Conservation (phyloP, 371 early-diverging fungal genomes). For the Gilbertella persicaria region DNA sequence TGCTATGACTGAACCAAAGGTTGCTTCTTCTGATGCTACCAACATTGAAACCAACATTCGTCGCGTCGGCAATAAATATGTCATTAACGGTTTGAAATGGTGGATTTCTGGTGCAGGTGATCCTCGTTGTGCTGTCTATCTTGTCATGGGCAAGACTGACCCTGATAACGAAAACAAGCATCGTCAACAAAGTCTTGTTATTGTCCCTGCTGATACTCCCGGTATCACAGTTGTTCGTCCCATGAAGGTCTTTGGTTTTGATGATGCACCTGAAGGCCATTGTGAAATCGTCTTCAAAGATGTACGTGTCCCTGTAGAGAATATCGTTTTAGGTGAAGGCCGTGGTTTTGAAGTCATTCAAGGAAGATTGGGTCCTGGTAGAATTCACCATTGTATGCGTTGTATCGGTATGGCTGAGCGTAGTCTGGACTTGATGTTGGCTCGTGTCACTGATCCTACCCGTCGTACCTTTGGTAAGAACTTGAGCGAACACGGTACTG, state of each 20-base stretch:
- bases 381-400: conserved; percentile 88
- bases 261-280: conserved; percentile 96
- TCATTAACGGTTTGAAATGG: conserved; percentile 95
- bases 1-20: conserved; percentile 95
- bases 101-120: conserved; percentile 96
- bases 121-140: conserved; percentile 86
- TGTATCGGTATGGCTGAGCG: conserved; percentile 94
- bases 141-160: conserved; percentile 85
- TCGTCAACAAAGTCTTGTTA: conserved; percentile 86
- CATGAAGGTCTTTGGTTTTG: conserved; percentile 90
- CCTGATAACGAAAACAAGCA: conserved; percentile 71
- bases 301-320: conserved; percentile 66
- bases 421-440: conserved; percentile 81
- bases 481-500: conserved; percentile 80
- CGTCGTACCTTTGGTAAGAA: conserved; percentile 87
- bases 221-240: conserved; percentile 88
- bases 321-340: conserved; percentile 92
- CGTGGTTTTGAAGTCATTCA: conserved; percentile 97
- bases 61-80: conserved; percentile 69
- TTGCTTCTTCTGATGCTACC: conserved; percentile 96
- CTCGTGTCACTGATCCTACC: conserved; percentile 80
- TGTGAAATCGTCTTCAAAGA: conserved; percentile 90
- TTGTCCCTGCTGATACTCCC: conserved; percentile 87
- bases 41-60: conserved; percentile 87
- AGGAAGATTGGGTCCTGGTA: conserved; percentile 93